Conservation (phyloP, 371 early-diverging fungal species). For the Haplosporangium sp. region DNA sequence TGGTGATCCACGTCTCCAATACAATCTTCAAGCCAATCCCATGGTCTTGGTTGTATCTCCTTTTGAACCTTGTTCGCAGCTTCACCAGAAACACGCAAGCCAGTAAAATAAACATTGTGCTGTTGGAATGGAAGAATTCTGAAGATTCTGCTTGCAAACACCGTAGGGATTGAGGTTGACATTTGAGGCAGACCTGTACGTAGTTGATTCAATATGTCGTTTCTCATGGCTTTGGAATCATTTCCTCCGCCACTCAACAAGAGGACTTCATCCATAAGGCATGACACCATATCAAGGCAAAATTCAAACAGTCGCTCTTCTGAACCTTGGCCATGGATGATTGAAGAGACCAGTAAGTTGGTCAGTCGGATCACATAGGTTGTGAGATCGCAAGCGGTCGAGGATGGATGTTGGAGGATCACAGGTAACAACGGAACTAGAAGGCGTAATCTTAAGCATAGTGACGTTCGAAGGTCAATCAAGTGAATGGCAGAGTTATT, state of each 20-base stretch:
- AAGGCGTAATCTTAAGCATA: slow-evolving; percentile 62
- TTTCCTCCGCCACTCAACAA: slow-evolving; percentile 32
- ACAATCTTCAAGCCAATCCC: slow-evolving; percentile 77
- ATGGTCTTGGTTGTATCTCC: slow-evolving; percentile 64
- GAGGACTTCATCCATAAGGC: slow-evolving; percentile 63
- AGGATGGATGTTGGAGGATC: slow-evolving; percentile 67
- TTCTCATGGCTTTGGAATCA: slow-evolving; percentile 35
- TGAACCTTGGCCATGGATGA: slow-evolving; percentile 73
- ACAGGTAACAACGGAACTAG: slow-evolving; percentile 67
- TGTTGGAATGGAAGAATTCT: slow-evolving; percentile 70
- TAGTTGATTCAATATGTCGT: slow-evolving; percentile 46
- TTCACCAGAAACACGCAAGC: slow-evolving; percentile 44
- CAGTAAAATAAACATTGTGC: slow-evolving; percentile 69
- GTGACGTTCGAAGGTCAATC: slow-evolving; percentile 42
- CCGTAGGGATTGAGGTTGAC: slow-evolving; percentile 62
- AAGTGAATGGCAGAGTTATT: slow-evolving; percentile 12
- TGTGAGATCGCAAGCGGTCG: slow-evolving; percentile 61
- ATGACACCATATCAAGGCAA: slow-evolving; percentile 68
- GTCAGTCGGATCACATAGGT: slow-evolving; percentile 50
- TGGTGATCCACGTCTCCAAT: slow-evolving; percentile 50
- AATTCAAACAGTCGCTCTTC: slow-evolving; percentile 73
- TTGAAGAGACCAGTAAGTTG: slow-evolving; percentile 59
- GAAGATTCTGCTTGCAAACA: slow-evolving; percentile 68
- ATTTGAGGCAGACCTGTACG: slow-evolving; percentile 48
- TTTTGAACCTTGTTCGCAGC: slow-evolving; percentile 51